Conservation (phyloP, 148 eudicot genomes). For the Oxyria digyna region DNA sequence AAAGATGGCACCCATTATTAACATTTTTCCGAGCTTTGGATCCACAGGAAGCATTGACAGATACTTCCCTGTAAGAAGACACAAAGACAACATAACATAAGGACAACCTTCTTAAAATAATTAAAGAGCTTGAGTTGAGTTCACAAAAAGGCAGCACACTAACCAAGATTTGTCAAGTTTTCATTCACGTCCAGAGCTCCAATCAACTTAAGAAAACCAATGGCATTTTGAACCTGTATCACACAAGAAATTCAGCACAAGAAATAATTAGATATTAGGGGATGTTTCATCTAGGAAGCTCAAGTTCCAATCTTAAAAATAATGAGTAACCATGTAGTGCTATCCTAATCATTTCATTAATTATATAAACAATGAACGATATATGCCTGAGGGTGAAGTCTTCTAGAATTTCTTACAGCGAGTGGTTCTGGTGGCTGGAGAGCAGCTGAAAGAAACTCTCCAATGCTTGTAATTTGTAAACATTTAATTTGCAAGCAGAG, state of each 20-base stretch:
- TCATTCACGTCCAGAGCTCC: slow-evolving; percentile 83
- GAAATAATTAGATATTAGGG: not conserved
- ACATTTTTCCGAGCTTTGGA: slow-evolving; percentile 30
- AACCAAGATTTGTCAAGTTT: slow-evolving; percentile 89
- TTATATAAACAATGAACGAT: not conserved
- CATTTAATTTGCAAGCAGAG: slow-evolving; percentile 95
- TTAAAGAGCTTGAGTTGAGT: not conserved
- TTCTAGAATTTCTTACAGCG: slow-evolving; percentile 39
- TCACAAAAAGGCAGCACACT: slow-evolving; percentile 16
- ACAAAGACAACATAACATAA: slow-evolving; percentile 11
- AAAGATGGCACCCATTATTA: slow-evolving; percentile 93
- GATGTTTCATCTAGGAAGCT: too few species aligned
- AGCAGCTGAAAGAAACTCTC: slow-evolving; percentile 83
- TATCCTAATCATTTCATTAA: not conserved
- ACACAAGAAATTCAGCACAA: not conserved
- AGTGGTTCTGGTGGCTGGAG: slow-evolving; percentile 81
- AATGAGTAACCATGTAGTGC: not conserved
- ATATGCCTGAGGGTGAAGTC: not conserved
- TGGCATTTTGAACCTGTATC: slow-evolving; percentile 89
- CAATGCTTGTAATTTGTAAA: slow-evolving; percentile 85
- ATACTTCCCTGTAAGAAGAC: slow-evolving; percentile 48
- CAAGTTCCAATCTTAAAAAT: too few species aligned
- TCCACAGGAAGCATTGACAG: slow-evolving; percentile 16
- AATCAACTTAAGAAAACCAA: slow-evolving; percentile 80
- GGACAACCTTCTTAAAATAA: slow-evolving; percentile 10